Percentiles rank a stretch among this genome's conserved stretches.
Conservation (phyloP, 2,329 filamentous ascomycete species). For the Colletotrichum costaricense region DNA sequence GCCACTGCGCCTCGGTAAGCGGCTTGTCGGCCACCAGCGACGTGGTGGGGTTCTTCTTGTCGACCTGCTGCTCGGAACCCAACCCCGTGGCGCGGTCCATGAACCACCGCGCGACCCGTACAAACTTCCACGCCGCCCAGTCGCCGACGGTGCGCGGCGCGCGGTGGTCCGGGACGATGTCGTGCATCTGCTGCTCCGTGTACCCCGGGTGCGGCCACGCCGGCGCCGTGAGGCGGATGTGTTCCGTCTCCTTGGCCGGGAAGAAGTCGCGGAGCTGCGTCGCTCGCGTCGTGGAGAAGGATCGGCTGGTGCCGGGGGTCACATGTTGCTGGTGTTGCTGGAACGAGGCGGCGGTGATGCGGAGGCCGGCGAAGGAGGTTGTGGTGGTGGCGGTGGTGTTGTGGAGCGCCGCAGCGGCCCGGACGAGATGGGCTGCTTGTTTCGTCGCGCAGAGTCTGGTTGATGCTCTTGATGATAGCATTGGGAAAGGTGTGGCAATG, state of each 20-base stretch:
- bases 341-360: conserved; percentile 41
- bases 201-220: conserved; percentile 81
- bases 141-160: conserved; percentile 79
- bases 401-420: conserved; percentile 36
- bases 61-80: conserved; percentile 76
- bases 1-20: conserved; percentile 87
- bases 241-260: conserved; percentile 68
- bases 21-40: conserved; percentile 65
- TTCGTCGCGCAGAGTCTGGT: conserved; percentile 41
- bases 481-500: conserved; percentile 22
- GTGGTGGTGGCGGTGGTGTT: background rate
- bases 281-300: conserved; percentile 62
- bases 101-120: conserved; percentile 80
- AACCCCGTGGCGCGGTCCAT: conserved; percentile 86
- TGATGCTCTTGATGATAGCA: conserved; percentile 43
- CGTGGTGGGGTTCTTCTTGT: conserved; percentile 67
- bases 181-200: conserved; percentile 81
- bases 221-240: conserved; percentile 71
- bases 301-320: conserved; percentile 38
- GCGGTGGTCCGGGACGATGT: conserved; percentile 81
- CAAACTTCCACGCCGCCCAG: conserved; percentile 79
- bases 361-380: conserved; percentile 40
- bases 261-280: conserved; percentile 69
- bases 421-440: conserved; percentile 41
- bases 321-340: conserved; percentile 37